Evolutionary conservation across 2,329 filamentous ascomycete genomes (phyloP).

Genomic region (Aspergillus pseudotamarii): DNA sequence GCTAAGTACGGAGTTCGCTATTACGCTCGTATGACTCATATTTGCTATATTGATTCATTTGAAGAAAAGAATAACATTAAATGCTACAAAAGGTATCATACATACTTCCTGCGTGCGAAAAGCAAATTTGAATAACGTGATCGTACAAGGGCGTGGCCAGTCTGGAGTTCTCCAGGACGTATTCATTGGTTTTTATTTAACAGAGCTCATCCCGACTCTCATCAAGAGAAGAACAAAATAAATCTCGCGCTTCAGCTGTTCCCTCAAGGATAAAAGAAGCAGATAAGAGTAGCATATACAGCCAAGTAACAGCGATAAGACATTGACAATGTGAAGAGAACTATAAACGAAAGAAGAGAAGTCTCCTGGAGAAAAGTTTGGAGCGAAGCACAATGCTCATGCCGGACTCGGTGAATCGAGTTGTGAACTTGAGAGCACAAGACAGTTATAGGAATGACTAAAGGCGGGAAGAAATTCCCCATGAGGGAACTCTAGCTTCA

Average conservation of each 20-base stretch:
- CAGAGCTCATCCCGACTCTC: constrained; percentile 15
- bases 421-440: not conserved
- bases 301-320: constrained; percentile 12
- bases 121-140: not conserved
- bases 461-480: not conserved
- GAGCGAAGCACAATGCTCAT: not conserved
- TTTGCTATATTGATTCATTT: not conserved
- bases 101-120: not conserved
- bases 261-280: constrained; percentile 18
- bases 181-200: constrained; percentile 19
- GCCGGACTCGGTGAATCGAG: not conserved
- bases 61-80: not conserved
- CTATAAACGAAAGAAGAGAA: constrained; percentile 2
- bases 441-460: not conserved
- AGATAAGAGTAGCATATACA: constrained; percentile 20
- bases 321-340: constrained; percentile 12
- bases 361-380: constrained; percentile 1
- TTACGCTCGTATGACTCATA: not conserved
- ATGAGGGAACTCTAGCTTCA: not conserved
- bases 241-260: constrained; percentile 13
- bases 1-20: too few relatives aligned
- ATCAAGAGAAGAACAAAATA: constrained; percentile 17
- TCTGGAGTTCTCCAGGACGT: constrained; percentile 10
- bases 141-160: not conserved
- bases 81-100: not conserved